Evolutionary conservation across 164 flowering plant genomes (phyloP).

Genomic region (Magnolia kwangsiensis): DNA sequence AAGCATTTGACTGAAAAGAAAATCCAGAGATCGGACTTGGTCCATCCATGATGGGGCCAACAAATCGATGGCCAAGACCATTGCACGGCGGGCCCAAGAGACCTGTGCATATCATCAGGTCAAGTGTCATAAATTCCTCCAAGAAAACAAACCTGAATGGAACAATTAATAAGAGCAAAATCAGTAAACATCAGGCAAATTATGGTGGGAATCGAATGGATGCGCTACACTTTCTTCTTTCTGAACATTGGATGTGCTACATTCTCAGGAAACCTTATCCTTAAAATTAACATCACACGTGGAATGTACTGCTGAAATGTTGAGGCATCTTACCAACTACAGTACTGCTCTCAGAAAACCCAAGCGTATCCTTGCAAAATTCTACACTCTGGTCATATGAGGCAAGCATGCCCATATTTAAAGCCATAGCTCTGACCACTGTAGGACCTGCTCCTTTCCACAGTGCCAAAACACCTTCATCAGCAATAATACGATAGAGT

Average conservation of each 20-base stretch:
- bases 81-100: too few relatives aligned
- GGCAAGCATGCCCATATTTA: conserved; percentile 98
- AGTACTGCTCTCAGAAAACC: conserved; percentile 69
- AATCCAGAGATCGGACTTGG: too few relatives aligned
- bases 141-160: too few relatives aligned
- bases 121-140: too few relatives aligned
- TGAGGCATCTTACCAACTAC: conserved; percentile 48
- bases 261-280: neutral
- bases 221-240: neutral
- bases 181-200: neutral
- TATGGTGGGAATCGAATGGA: neutral
- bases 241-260: too few relatives aligned
- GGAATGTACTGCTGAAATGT: neutral
- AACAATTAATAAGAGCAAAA: too few relatives aligned
- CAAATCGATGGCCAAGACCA: too few relatives aligned
- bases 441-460: conserved; percentile 99
- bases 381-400: conserved; percentile 93
- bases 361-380: conserved; percentile 69
- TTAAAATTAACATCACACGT: neutral
- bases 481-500: conserved; percentile 65
- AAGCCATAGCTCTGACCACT: conserved; percentile 93
- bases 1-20: too few relatives aligned
- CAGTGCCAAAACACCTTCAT: conserved; percentile 87
- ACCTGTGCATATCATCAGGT: too few relatives aligned
- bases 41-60: too few relatives aligned